A percentile compares a stretch with the other conserved stretches of the same genome.
These are phyloP conservation scores for Coniochaeta sp. DNA, from an alignment of 2,329 filamentous ascomycete species.

Conservation along the genomic window DNA sequence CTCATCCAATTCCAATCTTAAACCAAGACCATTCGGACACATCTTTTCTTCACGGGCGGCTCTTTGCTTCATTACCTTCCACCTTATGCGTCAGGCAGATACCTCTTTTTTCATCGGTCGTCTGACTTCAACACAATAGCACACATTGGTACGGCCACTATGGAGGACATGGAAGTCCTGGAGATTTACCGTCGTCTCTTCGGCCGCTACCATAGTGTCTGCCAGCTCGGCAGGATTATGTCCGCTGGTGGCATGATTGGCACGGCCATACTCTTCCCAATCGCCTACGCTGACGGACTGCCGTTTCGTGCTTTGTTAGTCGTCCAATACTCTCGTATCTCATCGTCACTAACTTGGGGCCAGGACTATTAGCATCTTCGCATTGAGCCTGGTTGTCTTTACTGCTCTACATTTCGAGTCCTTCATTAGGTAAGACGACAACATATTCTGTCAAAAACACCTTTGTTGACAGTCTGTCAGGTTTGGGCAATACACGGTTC, in stretches of 20 bases:
- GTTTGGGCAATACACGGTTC: slow-evolving; percentile 10
- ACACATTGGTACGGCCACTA: neutral
- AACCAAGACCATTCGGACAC: neutral
- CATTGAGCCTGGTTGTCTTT: slow-evolving; percentile 10
- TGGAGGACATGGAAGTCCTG: neutral
- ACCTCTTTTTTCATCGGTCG: too few species aligned
- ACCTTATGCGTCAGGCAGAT: neutral
- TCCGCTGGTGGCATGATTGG: slow-evolving; percentile 15
- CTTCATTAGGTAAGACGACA: slow-evolving; percentile 10
- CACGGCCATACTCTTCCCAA: slow-evolving; percentile 13
- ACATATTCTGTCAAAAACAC: neutral
- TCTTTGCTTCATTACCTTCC: neutral
- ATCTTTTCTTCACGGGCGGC: neutral
- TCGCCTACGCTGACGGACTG: slow-evolving; percentile 9
- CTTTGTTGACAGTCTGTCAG: slow-evolving; percentile 8
- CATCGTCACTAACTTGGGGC: slow-evolving; percentile 6
- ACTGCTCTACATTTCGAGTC: slow-evolving; percentile 10
- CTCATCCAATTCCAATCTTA: neutral
- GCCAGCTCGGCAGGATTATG: slow-evolving; percentile 9
- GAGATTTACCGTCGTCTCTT: neutral
- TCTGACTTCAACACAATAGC: too few species aligned
- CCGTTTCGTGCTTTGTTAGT: slow-evolving; percentile 13
- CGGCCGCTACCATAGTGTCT: neutral
- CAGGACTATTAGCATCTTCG: slow-evolving; percentile 13
- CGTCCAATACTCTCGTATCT: neutral